These are phyloP conservation scores for Metarhizium rileyi DNA, from an alignment of 2,329 filamentous ascomycete genomes.

Conservation along the genomic window DNA sequence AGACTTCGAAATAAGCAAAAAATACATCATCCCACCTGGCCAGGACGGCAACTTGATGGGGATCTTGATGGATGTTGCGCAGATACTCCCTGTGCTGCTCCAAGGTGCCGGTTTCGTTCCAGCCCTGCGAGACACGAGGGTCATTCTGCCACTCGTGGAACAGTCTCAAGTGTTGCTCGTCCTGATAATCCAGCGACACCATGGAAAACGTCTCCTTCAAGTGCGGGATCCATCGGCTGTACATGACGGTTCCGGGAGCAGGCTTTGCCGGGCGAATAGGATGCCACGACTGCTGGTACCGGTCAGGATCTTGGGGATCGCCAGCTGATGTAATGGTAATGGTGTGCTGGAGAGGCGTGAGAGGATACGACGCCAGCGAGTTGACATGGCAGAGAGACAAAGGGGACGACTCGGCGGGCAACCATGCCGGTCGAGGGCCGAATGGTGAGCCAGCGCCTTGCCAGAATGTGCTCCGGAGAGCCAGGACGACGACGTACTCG, in stretches of 20 bases:
- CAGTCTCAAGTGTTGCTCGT: conserved; percentile 54
- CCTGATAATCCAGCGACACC: conserved; percentile 58
- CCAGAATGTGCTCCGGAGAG: conserved; percentile 53
- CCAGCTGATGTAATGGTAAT: conserved; percentile 28
- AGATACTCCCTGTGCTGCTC: conserved; percentile 68
- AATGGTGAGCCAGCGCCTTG: conserved; percentile 60
- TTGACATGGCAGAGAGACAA: conserved; percentile 22
- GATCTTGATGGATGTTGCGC: conserved; percentile 56
- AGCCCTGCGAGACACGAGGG: conserved; percentile 67
- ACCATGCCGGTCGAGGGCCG: conserved; percentile 54
- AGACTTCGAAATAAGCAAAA: conserved; percentile 74
- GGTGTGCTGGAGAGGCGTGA: conserved; percentile 38
- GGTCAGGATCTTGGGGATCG: conserved; percentile 29
- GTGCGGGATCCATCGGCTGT: conserved; percentile 71
- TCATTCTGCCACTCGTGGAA: conserved; percentile 82
- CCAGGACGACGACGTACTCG: conserved; percentile 27
- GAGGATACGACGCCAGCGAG: conserved; percentile 36
- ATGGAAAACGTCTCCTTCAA: conserved; percentile 69
- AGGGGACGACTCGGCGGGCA: conserved; percentile 34
- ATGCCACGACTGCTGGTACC: conserved; percentile 50
- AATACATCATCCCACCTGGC: conserved; percentile 60
- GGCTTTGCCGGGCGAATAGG: conserved; percentile 65
- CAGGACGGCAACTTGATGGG: conserved; percentile 60
- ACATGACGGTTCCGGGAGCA: conserved; percentile 57
- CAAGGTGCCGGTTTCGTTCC: conserved; percentile 69